Conservation (phyloP, 148 eudicot species). For the Amaranthus hypochondriacus region DNA sequence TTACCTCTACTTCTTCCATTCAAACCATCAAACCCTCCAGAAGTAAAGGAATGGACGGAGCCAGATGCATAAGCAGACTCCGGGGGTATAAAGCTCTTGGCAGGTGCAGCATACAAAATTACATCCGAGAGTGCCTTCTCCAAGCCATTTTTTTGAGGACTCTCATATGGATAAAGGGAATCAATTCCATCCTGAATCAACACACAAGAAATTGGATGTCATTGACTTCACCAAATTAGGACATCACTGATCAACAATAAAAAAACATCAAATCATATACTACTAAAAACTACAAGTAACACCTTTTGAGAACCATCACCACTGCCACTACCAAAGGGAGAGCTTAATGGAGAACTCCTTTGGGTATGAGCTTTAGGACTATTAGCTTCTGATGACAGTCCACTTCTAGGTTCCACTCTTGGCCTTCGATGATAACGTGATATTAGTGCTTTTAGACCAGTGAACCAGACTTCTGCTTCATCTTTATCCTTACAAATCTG, state of each 20-base stretch:
- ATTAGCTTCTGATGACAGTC: constrained; percentile 46
- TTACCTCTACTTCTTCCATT: constrained; percentile 37
- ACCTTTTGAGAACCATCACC: constrained; percentile 47
- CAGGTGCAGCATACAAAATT: constrained; percentile 32
- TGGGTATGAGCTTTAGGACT: constrained; percentile 47
- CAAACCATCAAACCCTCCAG: constrained; percentile 41
- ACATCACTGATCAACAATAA: constrained; percentile 1
- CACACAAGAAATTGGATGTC: constrained; percentile 1
- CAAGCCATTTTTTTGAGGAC: constrained; percentile 45
- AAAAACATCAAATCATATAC: neutral
- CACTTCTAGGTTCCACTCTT: constrained; percentile 42
- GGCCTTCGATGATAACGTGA: constrained; percentile 46
- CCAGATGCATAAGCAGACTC: constrained; percentile 33
- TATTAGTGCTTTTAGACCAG: constrained; percentile 55
- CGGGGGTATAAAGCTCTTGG: constrained; percentile 30
- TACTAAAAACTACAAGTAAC: constrained; percentile 14
- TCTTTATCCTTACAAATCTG: constrained; percentile 84
- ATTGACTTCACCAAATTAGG: constrained; percentile 4
- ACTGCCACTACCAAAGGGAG: constrained; percentile 54
- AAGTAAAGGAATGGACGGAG: constrained; percentile 41
- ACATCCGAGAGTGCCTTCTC: constrained; percentile 61
- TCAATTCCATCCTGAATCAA: constrained; percentile 35
- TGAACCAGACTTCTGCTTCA: constrained; percentile 81
- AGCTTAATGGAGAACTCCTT: constrained; percentile 47
- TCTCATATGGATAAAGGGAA: constrained; percentile 35